These are phyloP conservation scores for Rhodomyrtus psidioides DNA, from an alignment of 441 rosid genomes.

Conservation along the genomic window DNA sequence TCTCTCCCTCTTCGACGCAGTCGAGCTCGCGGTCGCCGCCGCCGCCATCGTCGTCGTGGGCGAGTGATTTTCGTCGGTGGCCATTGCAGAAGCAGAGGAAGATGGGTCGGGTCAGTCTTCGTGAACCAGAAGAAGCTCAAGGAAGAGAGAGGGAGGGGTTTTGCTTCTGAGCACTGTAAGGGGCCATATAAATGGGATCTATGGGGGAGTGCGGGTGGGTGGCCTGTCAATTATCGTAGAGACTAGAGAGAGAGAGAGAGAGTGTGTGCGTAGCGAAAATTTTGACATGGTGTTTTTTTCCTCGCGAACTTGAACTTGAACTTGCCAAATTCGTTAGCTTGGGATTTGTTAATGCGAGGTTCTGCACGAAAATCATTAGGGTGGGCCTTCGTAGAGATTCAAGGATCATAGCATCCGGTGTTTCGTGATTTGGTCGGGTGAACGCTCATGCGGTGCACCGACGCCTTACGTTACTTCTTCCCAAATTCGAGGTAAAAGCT, in stretches of 20 bases:
- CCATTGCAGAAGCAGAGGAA: not conserved
- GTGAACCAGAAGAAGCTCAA: not conserved
- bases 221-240: not conserved
- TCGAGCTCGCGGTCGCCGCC: not conserved
- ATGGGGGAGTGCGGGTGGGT: not conserved
- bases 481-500: not conserved
- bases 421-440: not conserved
- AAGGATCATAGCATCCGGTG: not conserved
- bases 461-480: not conserved
- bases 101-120: not conserved
- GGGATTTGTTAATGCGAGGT: not conserved
- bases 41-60: not conserved
- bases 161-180: not conserved
- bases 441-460: not conserved
- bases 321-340: not conserved
- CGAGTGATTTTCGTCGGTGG: not conserved
- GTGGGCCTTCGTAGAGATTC: not conserved
- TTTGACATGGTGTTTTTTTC: not conserved
- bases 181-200: not conserved
- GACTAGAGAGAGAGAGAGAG: not conserved
- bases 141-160: not conserved
- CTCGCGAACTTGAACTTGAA: fast-evolving
- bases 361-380: not conserved
- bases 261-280: not conserved
- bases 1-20: constrained; percentile 15